These are phyloP conservation scores for Hibiscus mutabilis DNA, from an alignment of 345 rosid genomes.

Conservation along the genomic window DNA sequence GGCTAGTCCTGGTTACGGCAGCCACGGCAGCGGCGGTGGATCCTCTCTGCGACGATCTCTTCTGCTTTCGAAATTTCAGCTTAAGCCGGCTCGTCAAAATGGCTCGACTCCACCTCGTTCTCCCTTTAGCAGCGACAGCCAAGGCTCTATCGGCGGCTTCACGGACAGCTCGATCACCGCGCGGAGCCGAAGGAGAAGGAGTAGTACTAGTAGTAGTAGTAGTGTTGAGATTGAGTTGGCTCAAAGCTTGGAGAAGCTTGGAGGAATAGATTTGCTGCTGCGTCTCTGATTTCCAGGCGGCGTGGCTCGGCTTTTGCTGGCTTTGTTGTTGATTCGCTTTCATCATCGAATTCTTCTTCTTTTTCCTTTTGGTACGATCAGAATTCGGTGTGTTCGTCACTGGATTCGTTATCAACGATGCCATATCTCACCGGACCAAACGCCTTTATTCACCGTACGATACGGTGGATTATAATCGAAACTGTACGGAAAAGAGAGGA, in stretches of 20 bases:
- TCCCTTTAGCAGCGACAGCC: slow-evolving; percentile 81
- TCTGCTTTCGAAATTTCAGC: slow-evolving; percentile 71
- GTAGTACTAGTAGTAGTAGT: slow-evolving; percentile 26
- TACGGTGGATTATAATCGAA: slow-evolving; percentile 2
- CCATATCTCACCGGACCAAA: slow-evolving; percentile 12
- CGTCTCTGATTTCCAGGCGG: slow-evolving; percentile 72
- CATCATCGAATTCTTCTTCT: slow-evolving; percentile 53
- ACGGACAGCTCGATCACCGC: slow-evolving; percentile 61
- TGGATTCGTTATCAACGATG: slow-evolving; percentile 17
- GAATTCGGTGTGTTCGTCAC: slow-evolving; percentile 12
- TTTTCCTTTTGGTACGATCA: slow-evolving; percentile 43
- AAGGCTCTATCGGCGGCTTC: slow-evolving; percentile 79
- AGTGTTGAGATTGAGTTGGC: slow-evolving; percentile 38
- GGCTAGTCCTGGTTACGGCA: slow-evolving; percentile 22
- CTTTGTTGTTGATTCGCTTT: slow-evolving; percentile 22
- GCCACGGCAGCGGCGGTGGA: slow-evolving; percentile 18
- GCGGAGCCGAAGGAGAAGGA: slow-evolving; percentile 39
- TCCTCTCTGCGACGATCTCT: slow-evolving; percentile 39
- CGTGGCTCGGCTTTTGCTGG: slow-evolving; percentile 19
- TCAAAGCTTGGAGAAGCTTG: slow-evolving; percentile 66
- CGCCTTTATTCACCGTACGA: slow-evolving; percentile 11
- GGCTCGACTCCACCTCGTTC: slow-evolving; percentile 90
- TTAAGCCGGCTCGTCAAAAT: slow-evolving; percentile 63
- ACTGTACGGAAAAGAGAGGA: neutral
- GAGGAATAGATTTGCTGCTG: slow-evolving; percentile 81